Base-by-base conservation (phyloP, 345 rosid genomes). In the Heritiera fomes region DNA sequence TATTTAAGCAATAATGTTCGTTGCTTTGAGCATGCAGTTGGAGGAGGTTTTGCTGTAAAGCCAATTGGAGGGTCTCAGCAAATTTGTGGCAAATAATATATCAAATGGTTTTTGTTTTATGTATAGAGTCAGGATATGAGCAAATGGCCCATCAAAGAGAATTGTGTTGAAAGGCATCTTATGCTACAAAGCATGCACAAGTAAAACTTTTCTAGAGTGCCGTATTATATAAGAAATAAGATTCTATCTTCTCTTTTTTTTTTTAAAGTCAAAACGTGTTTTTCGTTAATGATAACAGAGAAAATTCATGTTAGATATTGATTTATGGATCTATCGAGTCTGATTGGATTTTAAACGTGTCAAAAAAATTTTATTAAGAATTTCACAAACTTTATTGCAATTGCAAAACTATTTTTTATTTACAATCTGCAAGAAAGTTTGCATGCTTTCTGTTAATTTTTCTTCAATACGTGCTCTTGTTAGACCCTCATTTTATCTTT, bases 31-130 rank as follows among this genome's bases (percentile, higher is more conserved):
- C 58, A 17, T 49, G 41, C 49, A 55, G 38, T 73, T 55, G 76
- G 64, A 73, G 63, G 76, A 34, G 30, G 38, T 18, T 34, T 55
- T 34, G 32, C 62, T 53, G 62, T 71, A 38, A 72, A 28, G 20
- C 75, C 30, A 32, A 72, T 34, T 17, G 47, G 59, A 72, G 62
- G 61, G 45, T 53, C 76, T 55, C 20, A 12, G 30, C 47, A 5
- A 53, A 14, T 52, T 59, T 2, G 23, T 65, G 47, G 66, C 66
- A 28, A 34, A 65, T 66, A 66, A 40, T 13, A 38, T 14, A 73
- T 20, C 41, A 20, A 75, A 74, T 58, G 18, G 6, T 41, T 75
- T 74, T 74, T 75, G 77, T 75, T 75, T 75, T 59, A 75, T 73
- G 41, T 43, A 45, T 75, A 7, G 59, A 75, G 55, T 60, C 68